Evolutionary conservation across 176 grass and related monocot genomes (phyloP).

Genomic region (Carex myosuroides): DNA sequence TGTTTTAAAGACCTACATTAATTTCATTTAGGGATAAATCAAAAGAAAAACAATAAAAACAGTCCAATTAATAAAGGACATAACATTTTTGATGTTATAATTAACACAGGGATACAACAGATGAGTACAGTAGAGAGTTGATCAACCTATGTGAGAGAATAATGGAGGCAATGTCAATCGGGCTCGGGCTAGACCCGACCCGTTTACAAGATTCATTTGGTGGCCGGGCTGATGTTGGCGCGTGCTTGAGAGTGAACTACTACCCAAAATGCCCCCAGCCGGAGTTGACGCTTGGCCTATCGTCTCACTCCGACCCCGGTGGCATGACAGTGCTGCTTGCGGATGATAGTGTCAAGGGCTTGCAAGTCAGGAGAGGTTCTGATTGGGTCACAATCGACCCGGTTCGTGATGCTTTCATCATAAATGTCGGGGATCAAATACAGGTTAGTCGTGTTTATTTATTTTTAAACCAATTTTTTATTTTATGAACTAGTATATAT

Average conservation of each 20-base stretch:
- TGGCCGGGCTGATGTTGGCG: conserved; percentile 27
- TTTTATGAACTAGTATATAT: not conserved
- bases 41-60: not conserved
- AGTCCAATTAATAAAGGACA: too few species aligned
- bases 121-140: conserved; percentile 55
- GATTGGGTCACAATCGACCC: conserved; percentile 57
- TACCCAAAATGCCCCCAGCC: conserved; percentile 52
- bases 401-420: conserved; percentile 51
- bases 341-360: conserved; percentile 56
- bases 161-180: conserved; percentile 40
- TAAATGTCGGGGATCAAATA: conserved; percentile 89
- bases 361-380: conserved; percentile 45
- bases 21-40: not conserved
- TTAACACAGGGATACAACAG: conserved; percentile 35
- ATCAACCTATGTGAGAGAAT: conserved; percentile 40
- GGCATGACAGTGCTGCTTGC: conserved; percentile 70
- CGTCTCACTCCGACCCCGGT: conserved; percentile 80
- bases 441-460: conserved; percentile 34
- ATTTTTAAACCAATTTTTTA: not conserved
- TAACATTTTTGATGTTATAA: not conserved
- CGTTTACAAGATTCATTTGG: conserved; percentile 55
- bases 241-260: conserved; percentile 51
- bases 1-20: not conserved
- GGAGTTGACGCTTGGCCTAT: conserved; percentile 44
- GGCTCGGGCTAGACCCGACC: conserved; percentile 18